Evolutionary conservation across 2,329 filamentous ascomycete species (phyloP).

Genomic region (Xylariaceae sp.): DNA sequence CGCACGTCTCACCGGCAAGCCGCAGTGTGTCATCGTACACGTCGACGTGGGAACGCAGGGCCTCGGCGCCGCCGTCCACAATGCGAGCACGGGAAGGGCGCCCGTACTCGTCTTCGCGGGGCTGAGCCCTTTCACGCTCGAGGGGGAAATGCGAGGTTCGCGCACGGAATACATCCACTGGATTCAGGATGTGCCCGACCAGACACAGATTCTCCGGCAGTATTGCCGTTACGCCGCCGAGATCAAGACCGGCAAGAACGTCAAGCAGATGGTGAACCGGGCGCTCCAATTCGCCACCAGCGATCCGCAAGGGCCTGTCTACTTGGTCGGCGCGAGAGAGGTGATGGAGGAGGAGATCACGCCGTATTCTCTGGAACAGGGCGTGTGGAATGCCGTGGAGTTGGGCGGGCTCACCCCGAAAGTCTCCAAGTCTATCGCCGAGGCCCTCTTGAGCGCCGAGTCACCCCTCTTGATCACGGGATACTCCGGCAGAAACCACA

Average conservation of each 20-base stretch:
- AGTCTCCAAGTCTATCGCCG: conserved; percentile 56
- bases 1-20: conserved; percentile 65
- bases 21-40: conserved; percentile 74
- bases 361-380: conserved; percentile 65
- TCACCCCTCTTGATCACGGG: conserved; percentile 68
- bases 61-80: conserved; percentile 73
- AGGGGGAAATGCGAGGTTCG: conserved; percentile 73
- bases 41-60: conserved; percentile 81
- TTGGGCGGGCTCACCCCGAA: conserved; percentile 53
- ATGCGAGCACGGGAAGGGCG: conserved; percentile 68
- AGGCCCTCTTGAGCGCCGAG: conserved; percentile 58
- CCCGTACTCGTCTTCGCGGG: conserved; percentile 77
- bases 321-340: conserved; percentile 73
- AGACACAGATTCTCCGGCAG: conserved; percentile 74
- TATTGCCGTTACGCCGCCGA: conserved; percentile 83
- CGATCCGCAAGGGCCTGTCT: conserved; percentile 75
- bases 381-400: conserved; percentile 66
- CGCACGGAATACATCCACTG: conserved; percentile 83
- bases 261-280: conserved; percentile 86
- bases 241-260: conserved; percentile 77
- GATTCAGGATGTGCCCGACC: conserved; percentile 80
- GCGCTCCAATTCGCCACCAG: conserved; percentile 77
- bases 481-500: conserved; percentile 66
- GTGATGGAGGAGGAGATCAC: conserved; percentile 81
- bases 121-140: conserved; percentile 69